Conservation (phyloP, 1,284 basidiomycete genomes). For the Trametes versicolor region DNA sequence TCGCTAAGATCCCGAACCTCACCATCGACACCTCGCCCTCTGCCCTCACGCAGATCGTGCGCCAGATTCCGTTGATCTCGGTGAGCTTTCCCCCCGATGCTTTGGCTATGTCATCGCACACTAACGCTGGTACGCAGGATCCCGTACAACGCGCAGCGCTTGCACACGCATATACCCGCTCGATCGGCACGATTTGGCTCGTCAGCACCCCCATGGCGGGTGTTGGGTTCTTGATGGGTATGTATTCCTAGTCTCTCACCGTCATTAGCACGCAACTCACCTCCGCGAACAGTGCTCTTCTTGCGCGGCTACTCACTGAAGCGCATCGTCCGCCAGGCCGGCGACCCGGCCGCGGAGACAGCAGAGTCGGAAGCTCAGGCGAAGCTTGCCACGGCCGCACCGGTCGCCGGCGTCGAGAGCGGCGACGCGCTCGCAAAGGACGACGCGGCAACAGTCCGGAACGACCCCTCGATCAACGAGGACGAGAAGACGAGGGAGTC, state of each 20-base stretch:
- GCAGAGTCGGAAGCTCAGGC: slow-evolving; percentile 33
- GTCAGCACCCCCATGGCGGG: slow-evolving; percentile 69
- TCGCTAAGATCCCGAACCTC: slow-evolving; percentile 58
- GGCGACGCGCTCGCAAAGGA: slow-evolving; percentile 21
- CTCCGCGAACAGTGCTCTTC: slow-evolving; percentile 52
- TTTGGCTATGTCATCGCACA: not conserved
- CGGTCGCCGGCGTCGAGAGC: slow-evolving; percentile 14
- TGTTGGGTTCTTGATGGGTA: slow-evolving; percentile 67
- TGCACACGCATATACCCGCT: slow-evolving; percentile 74
- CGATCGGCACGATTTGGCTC: slow-evolving; percentile 80
- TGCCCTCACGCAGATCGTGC: slow-evolving; percentile 65
- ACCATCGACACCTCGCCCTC: slow-evolving; percentile 61
- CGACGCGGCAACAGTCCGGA: slow-evolving; percentile 22
- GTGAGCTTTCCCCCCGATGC: slow-evolving; percentile 47
- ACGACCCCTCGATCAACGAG: slow-evolving; percentile 20
- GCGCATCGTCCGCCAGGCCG: slow-evolving; percentile 60
- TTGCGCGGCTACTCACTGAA: slow-evolving; percentile 71
- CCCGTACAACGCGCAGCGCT: slow-evolving; percentile 57
- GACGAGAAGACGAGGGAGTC: slow-evolving; percentile 1
- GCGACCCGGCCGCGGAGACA: slow-evolving; percentile 37
- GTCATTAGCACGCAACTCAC: not conserved
- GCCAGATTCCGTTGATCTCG: slow-evolving; percentile 60
- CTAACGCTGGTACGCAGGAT: slow-evolving; percentile 51
- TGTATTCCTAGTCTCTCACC: not conserved
- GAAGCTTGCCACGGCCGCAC: slow-evolving; percentile 24